phyloP scores from a whole-genome alignment of 352 stramenopile species.

The Stramenopiles sp. region DNA sequence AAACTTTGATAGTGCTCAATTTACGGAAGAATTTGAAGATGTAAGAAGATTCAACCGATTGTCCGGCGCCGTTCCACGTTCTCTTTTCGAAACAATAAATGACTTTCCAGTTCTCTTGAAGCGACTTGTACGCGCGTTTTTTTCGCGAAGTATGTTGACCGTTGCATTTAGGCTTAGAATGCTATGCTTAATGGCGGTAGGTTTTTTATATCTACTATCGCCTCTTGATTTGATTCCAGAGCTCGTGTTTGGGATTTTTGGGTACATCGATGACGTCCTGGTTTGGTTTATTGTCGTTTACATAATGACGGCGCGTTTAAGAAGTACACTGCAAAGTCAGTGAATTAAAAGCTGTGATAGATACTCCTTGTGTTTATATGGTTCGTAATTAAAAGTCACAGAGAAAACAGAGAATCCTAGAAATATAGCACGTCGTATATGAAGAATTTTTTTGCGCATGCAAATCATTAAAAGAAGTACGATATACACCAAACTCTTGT shows the following conservation, averaged over 20 bases:
- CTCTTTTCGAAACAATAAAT: neutral
- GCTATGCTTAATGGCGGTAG: neutral
- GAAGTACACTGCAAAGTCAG: neutral
- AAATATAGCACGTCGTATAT: too few species aligned
- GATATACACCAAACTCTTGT: too few species aligned
- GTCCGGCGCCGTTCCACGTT: neutral
- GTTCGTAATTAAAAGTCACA: too few species aligned
- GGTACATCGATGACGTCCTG: neutral
- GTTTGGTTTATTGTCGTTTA: neutral
- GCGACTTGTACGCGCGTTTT: neutral
- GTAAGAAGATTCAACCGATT: neutral
- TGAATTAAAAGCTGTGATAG: neutral
- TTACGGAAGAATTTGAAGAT: neutral
- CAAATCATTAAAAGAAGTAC: too few species aligned
- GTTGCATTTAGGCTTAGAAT: neutral
- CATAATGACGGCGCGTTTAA: neutral
- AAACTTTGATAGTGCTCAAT: neutral
- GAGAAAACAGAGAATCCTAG: too few species aligned
- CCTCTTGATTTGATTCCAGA: neutral
- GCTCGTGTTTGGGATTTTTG: neutral
- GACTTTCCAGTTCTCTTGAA: neutral
- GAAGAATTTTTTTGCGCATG: too few species aligned
- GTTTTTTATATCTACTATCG: neutral
- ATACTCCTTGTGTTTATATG: too few species aligned
- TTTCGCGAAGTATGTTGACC: neutral